These are phyloP conservation scores for Barnettozyma pratensis DNA, from an alignment of 805 yeast species.

Conservation along the genomic window DNA sequence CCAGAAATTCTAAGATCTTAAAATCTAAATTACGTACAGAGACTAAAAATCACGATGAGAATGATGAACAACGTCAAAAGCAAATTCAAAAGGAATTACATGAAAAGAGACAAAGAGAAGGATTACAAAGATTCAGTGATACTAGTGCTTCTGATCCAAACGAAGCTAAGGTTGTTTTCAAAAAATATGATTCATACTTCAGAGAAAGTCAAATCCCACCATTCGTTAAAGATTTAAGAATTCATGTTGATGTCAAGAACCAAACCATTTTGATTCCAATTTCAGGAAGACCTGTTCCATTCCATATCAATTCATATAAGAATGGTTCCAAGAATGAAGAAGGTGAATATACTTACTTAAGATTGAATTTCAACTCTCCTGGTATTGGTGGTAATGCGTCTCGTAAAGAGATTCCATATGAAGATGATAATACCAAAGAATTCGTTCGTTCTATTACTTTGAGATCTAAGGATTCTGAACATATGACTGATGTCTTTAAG, in stretches of 20 bases:
- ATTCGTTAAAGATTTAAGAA: slow-evolving; percentile 74
- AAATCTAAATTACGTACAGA: slow-evolving; percentile 79
- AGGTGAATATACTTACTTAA: slow-evolving; percentile 87
- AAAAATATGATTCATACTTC: slow-evolving; percentile 89
- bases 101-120: slow-evolving; percentile 81
- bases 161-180: slow-evolving; percentile 70
- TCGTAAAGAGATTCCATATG: slow-evolving; percentile 83
- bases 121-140: slow-evolving; percentile 73
- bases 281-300: slow-evolving; percentile 95
- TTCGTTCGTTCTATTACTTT: slow-evolving; percentile 83
- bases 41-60: slow-evolving; percentile 65
- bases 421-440: slow-evolving; percentile 78
- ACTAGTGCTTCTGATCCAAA: slow-evolving; percentile 62
- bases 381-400: slow-evolving; percentile 71
- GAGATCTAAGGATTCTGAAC: slow-evolving; percentile 84
- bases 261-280: slow-evolving; percentile 90
- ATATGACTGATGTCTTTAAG: slow-evolving; percentile 85
- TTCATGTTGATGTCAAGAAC: slow-evolving; percentile 81
- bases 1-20: slow-evolving; percentile 54
- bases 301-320: slow-evolving; percentile 90
- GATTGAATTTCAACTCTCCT: slow-evolving; percentile 91
- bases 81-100: slow-evolving; percentile 81
- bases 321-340: slow-evolving; percentile 95
- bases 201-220: slow-evolving; percentile 90
- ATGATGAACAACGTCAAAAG: slow-evolving; percentile 72